Conservation (phyloP, 2,329 filamentous ascomycete genomes). For the Coniella lustricola region DNA sequence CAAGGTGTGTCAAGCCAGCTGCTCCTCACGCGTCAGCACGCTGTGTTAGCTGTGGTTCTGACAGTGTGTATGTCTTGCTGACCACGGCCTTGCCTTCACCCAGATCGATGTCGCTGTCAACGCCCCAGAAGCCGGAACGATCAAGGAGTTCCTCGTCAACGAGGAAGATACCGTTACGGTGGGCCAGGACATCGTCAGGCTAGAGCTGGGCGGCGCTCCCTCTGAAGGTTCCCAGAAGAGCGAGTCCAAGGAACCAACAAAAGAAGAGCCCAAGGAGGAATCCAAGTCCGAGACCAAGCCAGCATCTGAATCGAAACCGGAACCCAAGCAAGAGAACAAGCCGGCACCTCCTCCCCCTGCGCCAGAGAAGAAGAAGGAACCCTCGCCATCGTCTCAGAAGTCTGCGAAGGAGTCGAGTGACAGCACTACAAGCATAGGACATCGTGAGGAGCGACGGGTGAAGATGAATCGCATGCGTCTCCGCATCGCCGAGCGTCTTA, state of each 20-base stretch:
- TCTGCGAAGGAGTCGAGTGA: slow-evolving; percentile 31
- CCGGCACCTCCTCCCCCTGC: slow-evolving; percentile 24
- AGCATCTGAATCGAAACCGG: slow-evolving; percentile 24
- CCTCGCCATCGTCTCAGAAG: slow-evolving; percentile 15
- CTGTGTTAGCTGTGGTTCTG: background rate
- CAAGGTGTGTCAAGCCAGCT: slow-evolving; percentile 55
- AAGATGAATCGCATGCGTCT: slow-evolving; percentile 99
- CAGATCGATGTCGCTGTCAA: slow-evolving; percentile 97
- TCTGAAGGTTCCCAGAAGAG: slow-evolving; percentile 48
- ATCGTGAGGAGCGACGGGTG: slow-evolving; percentile 81
- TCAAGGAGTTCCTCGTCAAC: slow-evolving; percentile 84
- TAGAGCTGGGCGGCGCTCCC: slow-evolving; percentile 69
- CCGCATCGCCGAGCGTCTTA: slow-evolving; percentile 92
- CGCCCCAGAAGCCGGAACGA: slow-evolving; percentile 79
- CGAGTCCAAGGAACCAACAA: slow-evolving; percentile 53
- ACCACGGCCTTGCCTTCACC: background rate
- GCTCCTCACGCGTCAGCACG: background rate
- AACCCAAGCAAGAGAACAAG: slow-evolving; percentile 27
- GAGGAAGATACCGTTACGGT: slow-evolving; percentile 96
- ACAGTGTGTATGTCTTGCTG: slow-evolving; percentile 2
- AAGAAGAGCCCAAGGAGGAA: slow-evolving; percentile 30
- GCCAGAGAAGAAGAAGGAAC: slow-evolving; percentile 27
- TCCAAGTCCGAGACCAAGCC: slow-evolving; percentile 34
- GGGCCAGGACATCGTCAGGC: slow-evolving; percentile 80
- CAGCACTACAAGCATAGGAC: slow-evolving; percentile 49